Evolutionary conservation across 495 filamentous ascomycete species (phyloP), one percentile per base, ranked within the genome.

Genomic region (Podospora comata): DNA sequence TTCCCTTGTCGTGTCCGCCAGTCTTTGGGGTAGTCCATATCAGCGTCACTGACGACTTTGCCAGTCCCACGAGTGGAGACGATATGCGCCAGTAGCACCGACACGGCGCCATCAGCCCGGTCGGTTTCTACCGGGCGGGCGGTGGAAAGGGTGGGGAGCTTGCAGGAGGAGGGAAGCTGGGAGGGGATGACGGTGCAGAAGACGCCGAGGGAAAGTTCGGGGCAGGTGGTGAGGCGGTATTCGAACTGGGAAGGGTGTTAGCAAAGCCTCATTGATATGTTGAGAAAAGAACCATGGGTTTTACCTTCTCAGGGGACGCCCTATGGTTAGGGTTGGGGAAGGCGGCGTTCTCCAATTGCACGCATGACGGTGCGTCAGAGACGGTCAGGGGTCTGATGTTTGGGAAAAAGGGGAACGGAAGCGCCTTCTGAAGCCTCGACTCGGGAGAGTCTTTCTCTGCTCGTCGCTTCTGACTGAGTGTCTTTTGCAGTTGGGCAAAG

Each of bases 201-300:
- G 67, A 98, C 80, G 34, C 94, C 94, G 55, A 95, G 78, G 73
- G 85, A 89, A 54, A 97, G 85, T 71, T 94, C 90, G n/a, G 90
- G 87, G 74, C 91, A 94, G 71, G 81, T 82, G 18, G 83, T 85
- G 18, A 98, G 87, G 64, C 93, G 91, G 75, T 97, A 97, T 28
- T 85, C 79, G 71, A 97, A 90, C 94, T 97, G 26, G 60, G 26
- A 11, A 4, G 28, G 53, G 53, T 20, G 27, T 66, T 28, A 60
- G n/a, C 65, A 34, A 75, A 19, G 57, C 30, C 30, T 32, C 30
- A 32, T 32, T 32, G 23, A 32, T 28, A 5, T 57, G 18, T 19
- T 59, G 32, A 70, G n/a, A 53, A 27, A 3, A 53, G 20, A 3
- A 48, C 7, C 30, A 61, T 39, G 61, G 63, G 77, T 83, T 83